A percentile compares a stretch with the other conserved stretches of the same genome.
Evolutionary conservation across 2,329 filamentous ascomycete species (phyloP).

Genomic region (Fusarium palustre): DNA sequence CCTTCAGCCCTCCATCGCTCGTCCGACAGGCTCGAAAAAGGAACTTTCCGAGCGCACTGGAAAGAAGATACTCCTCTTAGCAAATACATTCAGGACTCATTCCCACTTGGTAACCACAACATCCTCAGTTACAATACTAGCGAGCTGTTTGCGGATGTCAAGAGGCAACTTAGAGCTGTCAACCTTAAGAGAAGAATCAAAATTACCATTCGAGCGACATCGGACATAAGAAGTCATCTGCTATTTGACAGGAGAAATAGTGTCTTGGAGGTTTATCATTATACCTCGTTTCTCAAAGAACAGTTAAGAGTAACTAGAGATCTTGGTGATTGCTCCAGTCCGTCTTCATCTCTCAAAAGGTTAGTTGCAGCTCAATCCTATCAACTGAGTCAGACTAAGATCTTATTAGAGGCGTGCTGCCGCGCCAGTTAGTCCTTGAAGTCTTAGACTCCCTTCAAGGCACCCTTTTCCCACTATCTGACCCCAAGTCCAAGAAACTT

Average conservation of each 20-base stretch:
- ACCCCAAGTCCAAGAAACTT: not conserved
- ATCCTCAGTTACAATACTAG: not conserved
- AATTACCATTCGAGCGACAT: not conserved
- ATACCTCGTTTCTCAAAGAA: not conserved
- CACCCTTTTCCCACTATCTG: not conserved
- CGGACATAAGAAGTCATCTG: not conserved
- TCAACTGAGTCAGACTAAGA: not conserved
- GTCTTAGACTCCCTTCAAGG: constrained; percentile 2
- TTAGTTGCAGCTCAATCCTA: fast-evolving
- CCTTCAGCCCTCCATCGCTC: not conserved
- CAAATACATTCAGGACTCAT: constrained; percentile 1
- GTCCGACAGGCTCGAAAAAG: not conserved
- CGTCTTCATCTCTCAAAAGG: not conserved
- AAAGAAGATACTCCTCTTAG: not conserved
- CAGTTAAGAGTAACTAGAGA: not conserved
- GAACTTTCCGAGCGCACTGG: not conserved
- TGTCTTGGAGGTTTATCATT: not conserved
- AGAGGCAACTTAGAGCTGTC: not conserved
- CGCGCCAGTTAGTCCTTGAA: not conserved
- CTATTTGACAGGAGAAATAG: not conserved
- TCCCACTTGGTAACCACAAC: not conserved
- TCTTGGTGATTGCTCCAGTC: fast-evolving
- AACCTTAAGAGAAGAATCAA: not conserved
- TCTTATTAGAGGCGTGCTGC: not conserved
- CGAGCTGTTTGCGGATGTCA: not conserved